phyloP scores from a whole-genome alignment of 345 rosid species.

The Corchorus olitorius region DNA sequence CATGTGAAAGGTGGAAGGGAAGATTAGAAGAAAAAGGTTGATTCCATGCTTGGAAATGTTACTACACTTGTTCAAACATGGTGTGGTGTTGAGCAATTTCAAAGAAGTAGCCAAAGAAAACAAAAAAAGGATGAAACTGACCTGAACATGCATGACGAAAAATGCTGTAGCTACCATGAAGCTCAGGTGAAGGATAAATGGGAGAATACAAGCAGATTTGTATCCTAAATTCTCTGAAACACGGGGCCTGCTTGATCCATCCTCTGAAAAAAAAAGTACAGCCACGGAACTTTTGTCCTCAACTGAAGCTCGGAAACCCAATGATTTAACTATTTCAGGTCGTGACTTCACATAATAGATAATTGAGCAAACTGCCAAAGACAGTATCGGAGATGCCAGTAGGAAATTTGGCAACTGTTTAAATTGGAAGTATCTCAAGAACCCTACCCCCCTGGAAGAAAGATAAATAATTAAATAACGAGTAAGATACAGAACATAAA shows the following conservation, averaged over 20 bases:
- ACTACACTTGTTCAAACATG: neutral
- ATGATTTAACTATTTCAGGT: constrained; percentile 51
- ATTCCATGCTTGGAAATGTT: neutral
- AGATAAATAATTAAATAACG: constrained; percentile 4
- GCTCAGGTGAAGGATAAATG: constrained; percentile 68
- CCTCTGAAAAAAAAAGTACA: constrained; percentile 33
- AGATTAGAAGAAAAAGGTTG: neutral
- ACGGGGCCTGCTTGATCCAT: constrained; percentile 19
- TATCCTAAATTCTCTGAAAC: constrained; percentile 37
- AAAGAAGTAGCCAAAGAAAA: neutral
- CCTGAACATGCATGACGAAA: constrained; percentile 95
- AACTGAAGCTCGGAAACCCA: constrained; percentile 62
- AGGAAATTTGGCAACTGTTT: constrained; percentile 96
- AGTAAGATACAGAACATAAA: constrained; percentile 17
- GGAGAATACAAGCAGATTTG: constrained; percentile 54
- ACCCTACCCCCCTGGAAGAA: constrained; percentile 80
- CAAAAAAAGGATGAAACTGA: constrained; percentile 25
- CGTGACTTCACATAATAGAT: constrained; percentile 54
- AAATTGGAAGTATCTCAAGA: constrained; percentile 77
- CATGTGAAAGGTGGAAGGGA: neutral
- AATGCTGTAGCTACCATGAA: constrained; percentile 79
- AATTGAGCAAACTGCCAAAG: constrained; percentile 68
- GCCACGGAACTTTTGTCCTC: constrained; percentile 44
- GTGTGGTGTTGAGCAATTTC: neutral
- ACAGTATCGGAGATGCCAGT: constrained; percentile 85